A percentile compares a stretch with the other conserved stretches of the same genome.
These are phyloP conservation scores for Pulveroboletus sp. DNA, from an alignment of 768 basidiomycete species.

Conservation along the genomic window DNA sequence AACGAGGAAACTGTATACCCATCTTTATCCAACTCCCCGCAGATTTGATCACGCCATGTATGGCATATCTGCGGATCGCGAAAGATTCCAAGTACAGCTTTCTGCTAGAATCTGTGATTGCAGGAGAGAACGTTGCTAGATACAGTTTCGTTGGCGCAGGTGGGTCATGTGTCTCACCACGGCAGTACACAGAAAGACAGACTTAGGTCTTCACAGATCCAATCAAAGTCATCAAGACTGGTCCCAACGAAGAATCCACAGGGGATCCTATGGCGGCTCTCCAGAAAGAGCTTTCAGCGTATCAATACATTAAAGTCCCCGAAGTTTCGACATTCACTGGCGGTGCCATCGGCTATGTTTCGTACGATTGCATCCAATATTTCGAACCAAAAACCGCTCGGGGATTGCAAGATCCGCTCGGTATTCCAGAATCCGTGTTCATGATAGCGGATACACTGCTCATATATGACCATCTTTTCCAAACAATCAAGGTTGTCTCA, in stretches of 20 bases:
- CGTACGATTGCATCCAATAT: constrained; percentile 93
- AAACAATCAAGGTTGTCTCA: constrained; percentile 91
- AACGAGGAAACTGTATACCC: constrained; percentile 88
- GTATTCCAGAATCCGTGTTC: constrained; percentile 94
- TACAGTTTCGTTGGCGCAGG: constrained; percentile 97
- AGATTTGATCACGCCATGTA: constrained; percentile 94
- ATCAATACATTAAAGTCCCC: constrained; percentile 88
- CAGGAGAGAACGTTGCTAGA: constrained; percentile 85
- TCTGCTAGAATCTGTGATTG: constrained; percentile 87
- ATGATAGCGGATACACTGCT: constrained; percentile 96
- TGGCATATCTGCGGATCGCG: constrained; percentile 90
- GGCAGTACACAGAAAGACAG: not conserved
- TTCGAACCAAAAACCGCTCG: constrained; percentile 93
- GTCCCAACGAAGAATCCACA: constrained; percentile 72
- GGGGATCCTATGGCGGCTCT: constrained; percentile 87
- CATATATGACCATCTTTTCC: constrained; percentile 95
- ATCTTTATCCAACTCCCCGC: constrained; percentile 91
- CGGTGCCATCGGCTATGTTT: constrained; percentile 95
- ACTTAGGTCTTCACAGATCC: constrained; percentile 58
- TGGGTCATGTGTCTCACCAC: constrained; percentile 35
- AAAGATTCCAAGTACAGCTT: constrained; percentile 94
- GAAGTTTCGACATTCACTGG: constrained; percentile 94
- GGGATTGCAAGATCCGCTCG: constrained; percentile 67
- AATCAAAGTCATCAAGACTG: constrained; percentile 85
- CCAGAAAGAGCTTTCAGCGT: constrained; percentile 79